Evolutionary conservation across 805 yeast species (phyloP).

Genomic region (Candida dajiaensis): DNA sequence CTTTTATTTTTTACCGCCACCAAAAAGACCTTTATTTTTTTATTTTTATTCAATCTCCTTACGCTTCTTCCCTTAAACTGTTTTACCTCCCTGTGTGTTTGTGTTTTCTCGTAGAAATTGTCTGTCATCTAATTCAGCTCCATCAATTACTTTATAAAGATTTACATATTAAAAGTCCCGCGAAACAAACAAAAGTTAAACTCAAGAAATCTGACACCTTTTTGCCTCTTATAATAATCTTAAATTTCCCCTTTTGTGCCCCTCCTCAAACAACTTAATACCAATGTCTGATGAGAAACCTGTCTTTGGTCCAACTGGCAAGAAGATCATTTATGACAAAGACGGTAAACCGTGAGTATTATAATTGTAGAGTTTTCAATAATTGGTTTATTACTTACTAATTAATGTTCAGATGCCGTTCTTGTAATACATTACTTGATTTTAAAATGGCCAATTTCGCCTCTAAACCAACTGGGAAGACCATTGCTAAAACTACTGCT

Average conservation of each 20-base stretch:
- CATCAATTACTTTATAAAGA: too few species aligned
- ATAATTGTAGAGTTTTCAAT: too few species aligned
- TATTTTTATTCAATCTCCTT: too few species aligned
- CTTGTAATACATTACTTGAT: conserved; percentile 79
- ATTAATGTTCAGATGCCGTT: conserved; percentile 49
- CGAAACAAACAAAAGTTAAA: too few species aligned
- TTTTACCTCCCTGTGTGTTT: too few species aligned
- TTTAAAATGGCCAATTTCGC: conserved; percentile 55
- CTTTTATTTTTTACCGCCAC: not conserved
- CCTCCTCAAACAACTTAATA: too few species aligned
- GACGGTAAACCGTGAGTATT: conserved; percentile 89
- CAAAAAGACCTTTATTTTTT: too few species aligned
- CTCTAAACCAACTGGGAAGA: conserved; percentile 1
- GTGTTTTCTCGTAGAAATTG: too few species aligned
- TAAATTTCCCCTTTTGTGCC: too few species aligned
- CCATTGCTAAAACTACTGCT: conserved; percentile 8
- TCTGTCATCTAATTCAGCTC: too few species aligned
- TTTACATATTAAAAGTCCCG: too few species aligned
- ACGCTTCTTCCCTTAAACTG: not conserved
- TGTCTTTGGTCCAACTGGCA: conserved; percentile 51
- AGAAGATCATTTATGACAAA: conserved; percentile 70
- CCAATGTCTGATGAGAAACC: conserved; percentile 28
- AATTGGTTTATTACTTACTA: not conserved
- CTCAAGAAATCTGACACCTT: not conserved
- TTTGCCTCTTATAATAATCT: not conserved